Percentiles rank a stretch among this genome's conserved stretches.
Evolutionary conservation across 805 yeast genomes (phyloP).

Genomic region (Candida ponderosae): DNA sequence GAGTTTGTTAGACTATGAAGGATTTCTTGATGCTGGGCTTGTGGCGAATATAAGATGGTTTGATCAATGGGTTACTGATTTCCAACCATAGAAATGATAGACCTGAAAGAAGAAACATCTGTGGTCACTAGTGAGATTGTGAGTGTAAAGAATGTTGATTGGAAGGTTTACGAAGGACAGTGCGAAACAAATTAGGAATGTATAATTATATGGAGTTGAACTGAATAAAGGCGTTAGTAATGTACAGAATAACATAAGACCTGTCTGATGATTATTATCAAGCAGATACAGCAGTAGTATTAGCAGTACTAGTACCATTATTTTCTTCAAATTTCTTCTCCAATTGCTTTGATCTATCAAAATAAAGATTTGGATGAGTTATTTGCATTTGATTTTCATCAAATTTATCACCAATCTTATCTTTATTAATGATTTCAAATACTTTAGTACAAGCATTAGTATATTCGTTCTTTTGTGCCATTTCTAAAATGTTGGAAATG

Average conservation of each 20-base stretch:
- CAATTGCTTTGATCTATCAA: conserved; percentile 62
- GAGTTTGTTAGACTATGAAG: conserved; percentile 7
- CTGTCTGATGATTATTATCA: too few relatives aligned
- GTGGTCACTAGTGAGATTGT: too few relatives aligned
- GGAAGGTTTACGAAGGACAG: too few relatives aligned
- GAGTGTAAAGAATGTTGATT: too few relatives aligned
- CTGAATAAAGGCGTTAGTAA: too few relatives aligned
- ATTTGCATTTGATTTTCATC: conserved; percentile 51
- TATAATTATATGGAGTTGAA: too few relatives aligned
- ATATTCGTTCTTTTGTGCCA: conserved; percentile 61
- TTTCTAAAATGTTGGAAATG: conserved; percentile 55
- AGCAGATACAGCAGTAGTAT: too few relatives aligned
- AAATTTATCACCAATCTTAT: conserved; percentile 31
- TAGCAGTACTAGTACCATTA: neutral
- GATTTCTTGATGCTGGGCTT: conserved; percentile 20
- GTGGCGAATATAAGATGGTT: conserved; percentile 46
- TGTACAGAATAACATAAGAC: too few relatives aligned
- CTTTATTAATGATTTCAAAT: conserved; percentile 62
- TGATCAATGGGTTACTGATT: conserved; percentile 35
- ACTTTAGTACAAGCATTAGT: conserved; percentile 88
- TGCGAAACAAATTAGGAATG: too few relatives aligned
- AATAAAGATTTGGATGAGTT: conserved; percentile 83
- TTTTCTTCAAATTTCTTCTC: conserved; percentile 24
- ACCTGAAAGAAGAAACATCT: too few relatives aligned
- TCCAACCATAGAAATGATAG: neutral